Evolutionary conservation across 768 basidiomycete genomes (phyloP).

Genomic region (Boletus rubroflammeus): DNA sequence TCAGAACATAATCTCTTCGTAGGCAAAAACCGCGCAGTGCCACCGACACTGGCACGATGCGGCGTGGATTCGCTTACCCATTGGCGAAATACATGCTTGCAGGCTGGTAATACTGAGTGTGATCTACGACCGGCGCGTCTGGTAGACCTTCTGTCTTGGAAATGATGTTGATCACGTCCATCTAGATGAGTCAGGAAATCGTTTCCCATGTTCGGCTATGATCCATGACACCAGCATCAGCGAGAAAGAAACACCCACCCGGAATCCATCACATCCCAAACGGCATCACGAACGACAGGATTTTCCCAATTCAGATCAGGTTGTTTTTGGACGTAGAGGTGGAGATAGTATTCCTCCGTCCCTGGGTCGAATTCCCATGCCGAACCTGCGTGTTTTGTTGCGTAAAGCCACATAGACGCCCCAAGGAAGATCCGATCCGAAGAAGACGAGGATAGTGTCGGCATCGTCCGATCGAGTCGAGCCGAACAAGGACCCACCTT

Average conservation of each 20-base stretch:
- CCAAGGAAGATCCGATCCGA: conserved; percentile 5
- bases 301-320: conserved; percentile 82
- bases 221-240: neutral
- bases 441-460: neutral
- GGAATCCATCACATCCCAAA: conserved; percentile 72
- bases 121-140: conserved; percentile 58
- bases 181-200: conserved; percentile 34
- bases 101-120: conserved; percentile 49
- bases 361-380: conserved; percentile 68
- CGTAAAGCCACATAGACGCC: neutral
- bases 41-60: conserved; percentile 2
- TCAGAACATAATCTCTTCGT: neutral
- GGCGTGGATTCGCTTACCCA: conserved; percentile 41
- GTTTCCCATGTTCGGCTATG: neutral
- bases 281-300: conserved; percentile 50
- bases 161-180: conserved; percentile 70
- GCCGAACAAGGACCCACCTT: conserved; percentile 39
- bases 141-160: conserved; percentile 62
- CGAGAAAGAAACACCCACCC: conserved; percentile 39
- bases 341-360: conserved; percentile 70
- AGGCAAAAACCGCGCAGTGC: conserved; percentile 3
- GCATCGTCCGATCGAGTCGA: neutral
- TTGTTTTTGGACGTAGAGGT: conserved; percentile 62
- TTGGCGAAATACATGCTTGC: conserved; percentile 54
- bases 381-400: conserved; percentile 40